Evolutionary conservation across 2,329 filamentous ascomycete species (phyloP), one percentile per base, ranked within the genome.

Genomic region (Trichoderma sp.): DNA sequence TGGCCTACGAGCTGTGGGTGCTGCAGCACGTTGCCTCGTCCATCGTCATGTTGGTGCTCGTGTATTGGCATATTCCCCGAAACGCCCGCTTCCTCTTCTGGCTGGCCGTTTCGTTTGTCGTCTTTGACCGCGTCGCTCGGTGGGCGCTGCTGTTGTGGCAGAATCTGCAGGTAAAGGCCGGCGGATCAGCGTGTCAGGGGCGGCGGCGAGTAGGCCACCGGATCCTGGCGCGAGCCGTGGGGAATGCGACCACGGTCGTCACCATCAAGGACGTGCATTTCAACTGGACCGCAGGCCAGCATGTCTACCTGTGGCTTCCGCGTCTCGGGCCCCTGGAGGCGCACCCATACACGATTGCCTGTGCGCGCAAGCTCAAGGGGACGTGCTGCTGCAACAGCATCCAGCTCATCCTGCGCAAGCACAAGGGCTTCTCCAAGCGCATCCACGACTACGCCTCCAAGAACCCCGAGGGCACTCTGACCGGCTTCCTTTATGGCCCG

Each of bases 1-100:
- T 87, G 77, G 81, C 82, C 7, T 91, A 91, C 73, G 89, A 92
- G 76, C 66, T 90, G 0, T 92, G 91, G 72, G 83, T 91, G 17
- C 69, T 86, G 3, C 89, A 92, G 74, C 89, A 92, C 72, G 77
- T 91, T 28, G 73, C 85, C 17, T 84, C 86, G 3, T 87, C 87
- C 64, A 79, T 83, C 34, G 72, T 88, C 26, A 83, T 91, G 70
- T 76, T 90, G 44, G 89, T 84, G 77, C 78, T 89, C 47, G 74
- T 90, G 10, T 86, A 88, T 70, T 76, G 82, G 44, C 89, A 92
- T 72, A 82, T 89, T 3, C 88, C 89, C 1, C 71, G 72, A 7
- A 82, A 84, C 55, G 83, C 88, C 7, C 79, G 78, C 30, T 85
- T 86, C 71, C 86, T 89, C 63, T 76, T 91, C 44, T 91, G 88